Percentiles rank a stretch among this genome's conserved stretches.
Evolutionary conservation across 768 basidiomycete genomes (phyloP).

Genomic region (Xerocomus brunneocitrinus): DNA sequence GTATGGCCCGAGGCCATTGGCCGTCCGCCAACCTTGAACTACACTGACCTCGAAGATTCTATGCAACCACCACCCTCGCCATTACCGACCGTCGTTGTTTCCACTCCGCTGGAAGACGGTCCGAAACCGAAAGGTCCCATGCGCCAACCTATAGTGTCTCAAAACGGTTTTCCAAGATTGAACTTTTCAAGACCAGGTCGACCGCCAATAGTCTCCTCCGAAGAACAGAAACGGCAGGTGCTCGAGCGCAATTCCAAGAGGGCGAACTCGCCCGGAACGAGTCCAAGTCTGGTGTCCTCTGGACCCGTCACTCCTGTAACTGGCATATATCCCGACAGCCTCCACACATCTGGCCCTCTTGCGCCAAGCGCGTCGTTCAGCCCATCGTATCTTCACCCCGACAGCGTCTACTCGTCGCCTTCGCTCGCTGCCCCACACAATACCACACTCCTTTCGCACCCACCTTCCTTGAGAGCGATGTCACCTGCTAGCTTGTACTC

Average conservation of each 20-base stretch:
- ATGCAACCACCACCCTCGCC: conserved; percentile 21
- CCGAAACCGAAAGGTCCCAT: conserved; percentile 21
- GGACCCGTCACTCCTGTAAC: conserved; percentile 21
- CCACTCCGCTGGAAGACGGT: conserved; percentile 35
- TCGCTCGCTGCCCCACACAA: conserved; percentile 5
- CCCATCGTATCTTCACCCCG: conserved; percentile 19
- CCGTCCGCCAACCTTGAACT: conserved; percentile 1
- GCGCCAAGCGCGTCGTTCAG: background rate
- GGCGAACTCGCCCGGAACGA: conserved; percentile 28
- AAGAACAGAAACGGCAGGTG: conserved; percentile 39
- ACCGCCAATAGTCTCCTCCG: conserved; percentile 36
- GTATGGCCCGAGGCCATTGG: conserved; percentile 15
- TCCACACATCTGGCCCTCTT: background rate
- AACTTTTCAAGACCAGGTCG: conserved; percentile 67
- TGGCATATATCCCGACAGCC: conserved; percentile 12
- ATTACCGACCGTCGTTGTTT: conserved; percentile 54
- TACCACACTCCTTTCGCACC: conserved; percentile 27
- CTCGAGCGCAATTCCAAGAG: conserved; percentile 57
- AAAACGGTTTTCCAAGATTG: conserved; percentile 31
- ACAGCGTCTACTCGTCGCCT: conserved; percentile 13
- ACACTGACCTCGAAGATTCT: conserved; percentile 6
- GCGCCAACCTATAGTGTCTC: conserved; percentile 40
- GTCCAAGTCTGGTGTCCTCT: conserved; percentile 4
- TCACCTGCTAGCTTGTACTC: conserved; percentile 52
- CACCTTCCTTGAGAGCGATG: conserved; percentile 34